These are phyloP conservation scores for Podospora pseudocomata DNA, from an alignment of 495 filamentous ascomycete species.

Conservation along the genomic window DNA sequence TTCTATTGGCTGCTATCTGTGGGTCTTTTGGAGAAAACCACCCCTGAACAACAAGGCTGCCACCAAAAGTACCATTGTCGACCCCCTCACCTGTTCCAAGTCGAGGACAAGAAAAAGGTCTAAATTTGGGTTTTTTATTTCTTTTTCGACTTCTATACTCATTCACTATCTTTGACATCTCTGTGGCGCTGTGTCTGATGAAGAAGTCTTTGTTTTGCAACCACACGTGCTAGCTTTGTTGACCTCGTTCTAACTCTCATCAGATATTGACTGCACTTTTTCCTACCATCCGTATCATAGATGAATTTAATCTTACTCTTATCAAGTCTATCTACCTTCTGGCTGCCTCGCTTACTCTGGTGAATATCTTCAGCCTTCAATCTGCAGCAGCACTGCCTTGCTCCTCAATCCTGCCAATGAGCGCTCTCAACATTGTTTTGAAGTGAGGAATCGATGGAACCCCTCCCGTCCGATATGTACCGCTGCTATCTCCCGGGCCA, in stretches of 20 bases:
- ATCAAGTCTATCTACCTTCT: too few species aligned
- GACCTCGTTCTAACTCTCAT: too few species aligned
- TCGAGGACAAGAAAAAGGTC: too few species aligned
- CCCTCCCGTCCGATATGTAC: neutral
- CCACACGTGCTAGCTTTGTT: too few species aligned
- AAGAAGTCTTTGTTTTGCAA: too few species aligned
- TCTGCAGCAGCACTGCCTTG: neutral
- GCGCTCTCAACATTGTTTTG: neutral
- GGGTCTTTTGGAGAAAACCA: conserved; percentile 4
- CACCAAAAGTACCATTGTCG: neutral
- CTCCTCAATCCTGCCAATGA: neutral
- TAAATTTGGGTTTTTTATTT: too few species aligned
- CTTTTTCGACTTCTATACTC: too few species aligned
- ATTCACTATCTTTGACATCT: too few species aligned
- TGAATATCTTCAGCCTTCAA: neutral
- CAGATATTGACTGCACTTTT: neutral
- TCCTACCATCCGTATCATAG: neutral
- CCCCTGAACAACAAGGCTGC: conserved; percentile 20
- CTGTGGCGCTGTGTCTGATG: too few species aligned
- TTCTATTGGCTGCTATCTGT: conserved; percentile 7
- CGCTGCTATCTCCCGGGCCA: too few species aligned
- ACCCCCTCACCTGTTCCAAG: too few species aligned
- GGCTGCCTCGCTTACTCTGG: neutral
- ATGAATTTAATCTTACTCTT: too few species aligned
- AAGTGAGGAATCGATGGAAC: neutral